Evolutionary conservation across 225 moss, liverwort and hornwort species (phyloP).

Genomic region (Thuidium tamariscinum): DNA sequence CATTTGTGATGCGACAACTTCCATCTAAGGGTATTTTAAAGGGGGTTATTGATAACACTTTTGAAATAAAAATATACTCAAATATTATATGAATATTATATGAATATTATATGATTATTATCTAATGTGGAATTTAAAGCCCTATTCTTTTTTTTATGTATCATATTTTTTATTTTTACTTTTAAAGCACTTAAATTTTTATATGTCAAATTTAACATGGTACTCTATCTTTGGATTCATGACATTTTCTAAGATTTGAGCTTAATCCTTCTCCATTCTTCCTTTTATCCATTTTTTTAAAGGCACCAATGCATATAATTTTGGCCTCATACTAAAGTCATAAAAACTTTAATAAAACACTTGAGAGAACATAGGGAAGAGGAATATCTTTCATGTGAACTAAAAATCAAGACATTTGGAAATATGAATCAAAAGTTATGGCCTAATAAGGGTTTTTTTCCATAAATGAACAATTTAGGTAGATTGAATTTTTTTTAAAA

Average conservation of each 20-base stretch:
- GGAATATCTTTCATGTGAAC: no score
- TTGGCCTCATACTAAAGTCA: background rate
- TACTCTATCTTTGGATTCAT: fast-evolving
- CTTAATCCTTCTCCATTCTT: background rate
- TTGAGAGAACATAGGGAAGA: no score
- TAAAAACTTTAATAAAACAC: no score
- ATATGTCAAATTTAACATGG: background rate
- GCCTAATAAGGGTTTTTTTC: no score
- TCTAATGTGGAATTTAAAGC: background rate
- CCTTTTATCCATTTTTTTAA: background rate
- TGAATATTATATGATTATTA: background rate
- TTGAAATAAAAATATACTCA: background rate
- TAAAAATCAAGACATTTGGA: no score
- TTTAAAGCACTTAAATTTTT: background rate
- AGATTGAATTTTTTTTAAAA: no score
- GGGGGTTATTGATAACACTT: fast-evolving
- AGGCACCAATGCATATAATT: background rate
- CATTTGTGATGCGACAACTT: no score
- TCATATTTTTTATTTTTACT: background rate
- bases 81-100: background rate
- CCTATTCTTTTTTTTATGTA: fast-evolving
- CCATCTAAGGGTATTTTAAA: background rate
- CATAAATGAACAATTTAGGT: no score
- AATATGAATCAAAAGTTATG: no score
- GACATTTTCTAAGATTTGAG: background rate